Evolutionary conservation across 768 basidiomycete species (phyloP).

Genomic region (Rhodocollybia butyracea): DNA sequence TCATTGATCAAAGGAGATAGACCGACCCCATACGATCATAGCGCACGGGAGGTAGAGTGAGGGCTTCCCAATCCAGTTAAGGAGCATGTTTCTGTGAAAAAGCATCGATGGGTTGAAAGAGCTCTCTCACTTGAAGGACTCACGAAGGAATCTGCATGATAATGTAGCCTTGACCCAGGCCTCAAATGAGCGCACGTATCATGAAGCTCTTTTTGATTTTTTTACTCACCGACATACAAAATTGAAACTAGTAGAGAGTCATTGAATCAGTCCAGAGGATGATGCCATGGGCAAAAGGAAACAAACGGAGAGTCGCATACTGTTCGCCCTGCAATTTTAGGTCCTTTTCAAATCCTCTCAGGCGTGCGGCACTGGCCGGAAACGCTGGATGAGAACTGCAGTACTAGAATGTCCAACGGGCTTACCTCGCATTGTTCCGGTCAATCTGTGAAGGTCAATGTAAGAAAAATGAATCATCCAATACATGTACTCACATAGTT

Average conservation of each 20-base stretch:
- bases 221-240: slow-evolving; percentile 47
- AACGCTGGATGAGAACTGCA: slow-evolving; percentile 3
- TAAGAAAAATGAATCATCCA: background rate
- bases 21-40: slow-evolving; percentile 39
- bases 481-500: slow-evolving; percentile 2
- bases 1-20: background rate
- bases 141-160: slow-evolving; percentile 80
- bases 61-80: slow-evolving; percentile 65
- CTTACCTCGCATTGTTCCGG: background rate
- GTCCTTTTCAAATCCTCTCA: slow-evolving; percentile 69
- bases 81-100: slow-evolving; percentile 63
- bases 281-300: too few species aligned
- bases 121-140: slow-evolving; percentile 24
- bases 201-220: background rate
- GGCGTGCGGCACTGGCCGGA: slow-evolving; percentile 56
- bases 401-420: background rate
- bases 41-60: slow-evolving; percentile 65
- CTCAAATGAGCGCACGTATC: background rate
- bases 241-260: too few species aligned
- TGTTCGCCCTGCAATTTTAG: slow-evolving; percentile 60
- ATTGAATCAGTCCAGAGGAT: too few species aligned
- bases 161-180: slow-evolving; percentile 51
- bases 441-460: background rate
- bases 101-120: background rate
- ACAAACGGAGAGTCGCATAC: slow-evolving; percentile 63